A percentile compares a stretch with the other conserved stretches of the same genome.
These are phyloP conservation scores for Kodamaea suecica DNA, from an alignment of 1,139 yeast species.

Conservation along the genomic window DNA sequence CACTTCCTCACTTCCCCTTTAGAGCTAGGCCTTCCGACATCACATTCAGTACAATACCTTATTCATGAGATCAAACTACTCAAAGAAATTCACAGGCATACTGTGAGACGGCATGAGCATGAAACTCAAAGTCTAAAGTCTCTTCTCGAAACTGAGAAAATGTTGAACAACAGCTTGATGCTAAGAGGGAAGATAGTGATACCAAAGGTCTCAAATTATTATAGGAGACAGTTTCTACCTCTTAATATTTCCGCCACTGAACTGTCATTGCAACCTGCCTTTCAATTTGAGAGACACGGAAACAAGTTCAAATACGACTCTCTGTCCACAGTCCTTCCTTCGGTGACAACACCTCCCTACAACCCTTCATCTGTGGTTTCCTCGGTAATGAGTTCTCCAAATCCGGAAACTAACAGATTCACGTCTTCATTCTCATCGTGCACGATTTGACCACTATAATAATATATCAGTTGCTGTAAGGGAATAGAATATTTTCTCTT, in stretches of 20 bases:
- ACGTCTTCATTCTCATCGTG: neutral
- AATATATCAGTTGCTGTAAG: no score
- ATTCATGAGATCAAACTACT: conserved; percentile 3
- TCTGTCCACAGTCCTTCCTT: neutral
- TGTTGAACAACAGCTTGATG: neutral
- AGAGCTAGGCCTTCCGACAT: no score
- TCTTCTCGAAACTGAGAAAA: conserved; percentile 24
- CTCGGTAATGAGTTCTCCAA: conserved; percentile 1
- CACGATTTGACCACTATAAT: neutral
- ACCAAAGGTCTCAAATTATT: neutral
- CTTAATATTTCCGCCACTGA: neutral
- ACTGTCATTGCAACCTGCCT: neutral
- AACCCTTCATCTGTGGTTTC: neutral
- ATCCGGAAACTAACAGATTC: neutral
- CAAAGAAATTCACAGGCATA: conserved; percentile 3
- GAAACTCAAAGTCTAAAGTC: conserved; percentile 27
- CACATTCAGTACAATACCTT: neutral
- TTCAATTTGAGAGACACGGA: neutral
- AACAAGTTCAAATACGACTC: neutral
- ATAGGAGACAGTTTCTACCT: conserved; percentile 1
- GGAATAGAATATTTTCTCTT: no score
- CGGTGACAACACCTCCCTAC: no score
- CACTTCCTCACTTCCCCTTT: no score
- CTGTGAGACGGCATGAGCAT: conserved; percentile 22
- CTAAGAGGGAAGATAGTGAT: neutral